phyloP scores from a whole-genome alignment of 1,284 basidiomycete genomes.

The Singerocomus inundabilis region DNA sequence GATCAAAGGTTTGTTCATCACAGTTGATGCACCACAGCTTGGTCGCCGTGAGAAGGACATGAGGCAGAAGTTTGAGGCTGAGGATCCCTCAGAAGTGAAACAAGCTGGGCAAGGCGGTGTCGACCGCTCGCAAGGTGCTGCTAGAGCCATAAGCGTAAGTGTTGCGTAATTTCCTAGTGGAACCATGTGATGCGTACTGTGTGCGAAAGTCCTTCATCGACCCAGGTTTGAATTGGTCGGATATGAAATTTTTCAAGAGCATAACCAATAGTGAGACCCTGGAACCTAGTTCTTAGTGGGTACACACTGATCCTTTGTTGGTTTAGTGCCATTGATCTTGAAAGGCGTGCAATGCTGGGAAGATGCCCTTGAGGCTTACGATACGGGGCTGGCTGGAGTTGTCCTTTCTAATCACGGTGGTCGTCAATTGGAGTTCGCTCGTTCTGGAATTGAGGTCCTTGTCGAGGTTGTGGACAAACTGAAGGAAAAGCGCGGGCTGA shows the following conservation, averaged over 20 bases:
- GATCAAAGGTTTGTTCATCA: conserved; percentile 86
- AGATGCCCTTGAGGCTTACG: conserved; percentile 88
- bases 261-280: conserved; percentile 74
- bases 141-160: conserved; percentile 87
- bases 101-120: conserved; percentile 58
- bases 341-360: conserved; percentile 96
- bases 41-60: conserved; percentile 93
- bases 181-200: background rate
- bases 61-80: conserved; percentile 92
- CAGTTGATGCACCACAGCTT: conserved; percentile 91
- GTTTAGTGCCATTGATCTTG: conserved; percentile 82
- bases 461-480: conserved; percentile 83
- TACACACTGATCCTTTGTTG: background rate
- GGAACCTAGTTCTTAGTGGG: background rate
- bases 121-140: conserved; percentile 87
- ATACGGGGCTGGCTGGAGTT: conserved; percentile 77
- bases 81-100: conserved; percentile 70
- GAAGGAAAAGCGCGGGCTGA: conserved; percentile 60
- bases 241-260: conserved; percentile 84
- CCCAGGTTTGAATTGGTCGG: conserved; percentile 83
- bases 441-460: conserved; percentile 87
- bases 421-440: conserved; percentile 88
- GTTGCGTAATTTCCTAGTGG: background rate
- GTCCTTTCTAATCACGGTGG: conserved; percentile 94
- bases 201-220: conserved; percentile 86